phyloP scores from a whole-genome alignment of 495 filamentous ascomycete genomes.

The Parathielavia appendiculata region DNA sequence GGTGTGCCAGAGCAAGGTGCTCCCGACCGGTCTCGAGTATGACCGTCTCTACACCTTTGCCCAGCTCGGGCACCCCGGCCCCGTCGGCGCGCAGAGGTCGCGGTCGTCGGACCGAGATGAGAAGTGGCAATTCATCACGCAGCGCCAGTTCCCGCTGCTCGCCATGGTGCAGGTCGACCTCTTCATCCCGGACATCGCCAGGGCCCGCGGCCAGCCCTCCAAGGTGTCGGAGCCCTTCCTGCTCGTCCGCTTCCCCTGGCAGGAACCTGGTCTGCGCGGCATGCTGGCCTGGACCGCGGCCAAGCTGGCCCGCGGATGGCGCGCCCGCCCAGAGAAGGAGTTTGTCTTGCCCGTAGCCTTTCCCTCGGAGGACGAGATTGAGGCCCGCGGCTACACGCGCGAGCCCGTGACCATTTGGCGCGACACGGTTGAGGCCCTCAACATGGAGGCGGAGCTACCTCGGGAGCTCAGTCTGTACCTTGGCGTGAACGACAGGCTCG shows the following conservation, averaged over 20 bases:
- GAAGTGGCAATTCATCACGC: slow-evolving; percentile 77
- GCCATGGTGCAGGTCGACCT: slow-evolving; percentile 72
- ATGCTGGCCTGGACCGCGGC: slow-evolving; percentile 35
- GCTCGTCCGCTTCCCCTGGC: slow-evolving; percentile 57
- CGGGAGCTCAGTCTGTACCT: slow-evolving; percentile 53
- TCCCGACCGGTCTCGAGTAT: slow-evolving; percentile 68
- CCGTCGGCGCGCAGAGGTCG: slow-evolving; percentile 34
- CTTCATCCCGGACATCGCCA: slow-evolving; percentile 67
- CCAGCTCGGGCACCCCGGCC: slow-evolving; percentile 55
- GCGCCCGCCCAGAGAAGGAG: slow-evolving; percentile 44
- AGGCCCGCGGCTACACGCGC: slow-evolving; percentile 51
- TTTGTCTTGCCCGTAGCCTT: slow-evolving; percentile 61
- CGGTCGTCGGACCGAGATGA: slow-evolving; percentile 19
- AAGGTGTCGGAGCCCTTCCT: slow-evolving; percentile 51
- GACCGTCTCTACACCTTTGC: slow-evolving; percentile 85
- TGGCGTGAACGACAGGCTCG: slow-evolving; percentile 58
- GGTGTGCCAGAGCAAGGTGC: slow-evolving; percentile 58
- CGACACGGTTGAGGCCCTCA: slow-evolving; percentile 59
- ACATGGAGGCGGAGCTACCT: slow-evolving; percentile 49
- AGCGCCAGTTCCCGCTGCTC: slow-evolving; percentile 65
- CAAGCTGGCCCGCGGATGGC: slow-evolving; percentile 41
- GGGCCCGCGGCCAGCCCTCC: slow-evolving; percentile 37
- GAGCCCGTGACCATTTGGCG: slow-evolving; percentile 75
- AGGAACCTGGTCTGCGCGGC: slow-evolving; percentile 42
- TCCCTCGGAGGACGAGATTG: slow-evolving; percentile 50